These are phyloP conservation scores for Marchantia polymorpha DNA, from an alignment of 225 moss, liverwort and hornwort species.

Conservation along the genomic window DNA sequence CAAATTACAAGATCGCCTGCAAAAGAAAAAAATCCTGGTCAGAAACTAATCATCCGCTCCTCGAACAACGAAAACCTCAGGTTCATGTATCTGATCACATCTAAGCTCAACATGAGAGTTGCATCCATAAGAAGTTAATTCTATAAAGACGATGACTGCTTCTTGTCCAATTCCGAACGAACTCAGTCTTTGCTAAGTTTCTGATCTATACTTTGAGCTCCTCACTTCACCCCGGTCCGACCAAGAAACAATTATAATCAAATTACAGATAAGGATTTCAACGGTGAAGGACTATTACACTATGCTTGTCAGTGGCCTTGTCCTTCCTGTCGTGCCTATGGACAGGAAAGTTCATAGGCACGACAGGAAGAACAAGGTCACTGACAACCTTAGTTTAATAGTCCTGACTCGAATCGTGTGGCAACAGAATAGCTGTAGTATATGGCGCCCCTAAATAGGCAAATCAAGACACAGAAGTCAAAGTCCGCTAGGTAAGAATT, in stretches of 20 bases:
- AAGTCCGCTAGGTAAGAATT: not conserved
- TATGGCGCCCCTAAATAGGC: too few relatives aligned
- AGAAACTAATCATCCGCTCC: not conserved
- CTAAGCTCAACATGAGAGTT: not conserved
- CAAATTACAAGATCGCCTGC: conserved; percentile 3
- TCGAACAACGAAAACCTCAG: not conserved
- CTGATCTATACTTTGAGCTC: not conserved
- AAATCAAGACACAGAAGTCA: not conserved
- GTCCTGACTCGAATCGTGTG: not conserved
- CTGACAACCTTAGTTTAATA: too few relatives aligned
- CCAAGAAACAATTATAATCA: not conserved
- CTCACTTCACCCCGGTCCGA: not conserved
- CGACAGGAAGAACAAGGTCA: not conserved
- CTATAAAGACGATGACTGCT: not conserved
- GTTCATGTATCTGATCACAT: not conserved
- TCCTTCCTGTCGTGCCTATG: too few relatives aligned
- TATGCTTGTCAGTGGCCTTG: too few relatives aligned
- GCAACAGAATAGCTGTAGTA: not conserved
- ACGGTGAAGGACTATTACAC: not conserved
- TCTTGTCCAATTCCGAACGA: not conserved
- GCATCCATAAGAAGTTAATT: not conserved
- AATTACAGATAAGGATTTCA: not conserved
- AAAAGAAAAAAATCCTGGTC: not conserved
- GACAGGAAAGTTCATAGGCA: not conserved
- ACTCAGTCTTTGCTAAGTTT: not conserved